Base-by-base conservation (phyloP, 768 basidiomycete genomes). In the Trametes coccinea region DNA sequence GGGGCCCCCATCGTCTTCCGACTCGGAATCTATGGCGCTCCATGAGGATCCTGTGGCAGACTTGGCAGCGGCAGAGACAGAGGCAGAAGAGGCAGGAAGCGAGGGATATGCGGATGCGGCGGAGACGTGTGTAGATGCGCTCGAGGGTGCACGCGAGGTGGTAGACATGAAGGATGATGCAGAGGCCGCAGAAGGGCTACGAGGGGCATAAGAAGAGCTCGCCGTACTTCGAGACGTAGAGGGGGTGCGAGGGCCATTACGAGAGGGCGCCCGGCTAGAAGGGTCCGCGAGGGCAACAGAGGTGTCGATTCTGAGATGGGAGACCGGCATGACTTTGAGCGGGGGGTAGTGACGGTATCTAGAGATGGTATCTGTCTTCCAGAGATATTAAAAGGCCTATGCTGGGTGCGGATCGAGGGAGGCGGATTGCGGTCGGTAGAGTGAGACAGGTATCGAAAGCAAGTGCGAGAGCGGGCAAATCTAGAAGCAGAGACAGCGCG, bases 291-390 rank as follows among this genome's bases (percentile, higher is more conserved):
- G 46, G 17, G 59, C 66, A 30, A 73, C 50, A 39, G 72, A 73
- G 34, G 74, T 76, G 56, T 75, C 74, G 63, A 76, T 76, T 34
- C 67, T 67, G 46, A 76, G 74, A 39, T 62, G 67, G 44, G 69
- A 34, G 52, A 69, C 58, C 39, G 70, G 69, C 72, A 73, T 73
- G 22, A 53, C 37, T 41, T 37, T 44, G 44, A 37, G 51, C 29
- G n/a, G 48, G 27, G 44, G 39, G 16, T 40, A 31, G 22, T 31
- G 14, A 31, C 29, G 48, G 30, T 27, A 55, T 33, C 22, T 58
- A 49, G 44, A 22, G 33, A 53, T 53, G 53, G 34, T 44, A 22
- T 29, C 17, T 52, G 31, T 34, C 16, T 29, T 17, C 16, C 34
- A 11, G 34, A 6, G 34, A 37, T 5, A 6, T 37, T 37, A 37